Evolutionary conservation across 192 early-diverging fungal genomes (phyloP).

Genomic region (Coemansia sp.): DNA sequence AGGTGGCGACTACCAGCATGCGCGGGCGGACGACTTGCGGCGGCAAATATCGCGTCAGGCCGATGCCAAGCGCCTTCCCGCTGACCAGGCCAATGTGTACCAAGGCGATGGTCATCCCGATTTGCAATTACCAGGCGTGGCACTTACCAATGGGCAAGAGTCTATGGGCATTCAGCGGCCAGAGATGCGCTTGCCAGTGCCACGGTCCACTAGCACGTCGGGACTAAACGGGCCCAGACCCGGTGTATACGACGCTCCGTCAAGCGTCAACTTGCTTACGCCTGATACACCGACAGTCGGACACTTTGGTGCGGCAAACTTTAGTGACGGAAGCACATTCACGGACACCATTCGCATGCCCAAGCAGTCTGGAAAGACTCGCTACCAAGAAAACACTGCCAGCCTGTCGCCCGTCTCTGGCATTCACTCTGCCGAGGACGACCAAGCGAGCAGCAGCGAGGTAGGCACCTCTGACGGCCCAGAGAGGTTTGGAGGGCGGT

Average conservation of each 20-base stretch:
- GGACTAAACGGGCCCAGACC: neutral
- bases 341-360: constrained; percentile 4
- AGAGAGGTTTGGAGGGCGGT: neutral
- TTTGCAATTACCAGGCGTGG: neutral
- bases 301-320: constrained; percentile 2
- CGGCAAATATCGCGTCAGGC: constrained; percentile 20
- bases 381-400: neutral
- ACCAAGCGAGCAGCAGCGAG: constrained; percentile 3
- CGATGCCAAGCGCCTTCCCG: neutral
- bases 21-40: constrained; percentile 9
- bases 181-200: neutral
- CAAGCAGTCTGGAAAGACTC: neutral
- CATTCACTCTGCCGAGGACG: neutral
- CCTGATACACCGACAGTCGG: constrained; percentile 25
- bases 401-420: neutral
- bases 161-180: neutral
- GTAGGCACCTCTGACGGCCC: neutral
- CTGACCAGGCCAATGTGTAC: neutral
- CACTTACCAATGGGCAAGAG: neutral
- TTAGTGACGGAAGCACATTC: neutral
- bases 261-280: constrained; percentile 26
- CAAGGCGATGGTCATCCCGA: neutral
- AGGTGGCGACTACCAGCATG: neutral
- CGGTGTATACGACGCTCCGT: neutral
- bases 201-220: neutral